phyloP scores from a whole-genome alignment of 2,329 filamentous ascomycete genomes.

The Sporothrix schenckii region DNA sequence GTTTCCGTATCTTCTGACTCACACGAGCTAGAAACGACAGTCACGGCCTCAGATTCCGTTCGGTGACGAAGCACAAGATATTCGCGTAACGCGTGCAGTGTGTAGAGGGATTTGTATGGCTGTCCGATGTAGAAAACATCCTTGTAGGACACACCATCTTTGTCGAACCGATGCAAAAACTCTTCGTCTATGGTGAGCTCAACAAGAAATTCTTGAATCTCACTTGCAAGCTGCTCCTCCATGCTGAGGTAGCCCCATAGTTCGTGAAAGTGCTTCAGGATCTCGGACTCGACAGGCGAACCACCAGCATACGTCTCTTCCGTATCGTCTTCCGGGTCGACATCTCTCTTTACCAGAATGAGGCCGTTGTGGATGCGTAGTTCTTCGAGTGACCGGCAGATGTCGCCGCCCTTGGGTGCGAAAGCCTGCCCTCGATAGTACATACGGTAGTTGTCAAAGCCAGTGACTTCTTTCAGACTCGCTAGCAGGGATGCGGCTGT shows the following conservation, averaged over 20 bases:
- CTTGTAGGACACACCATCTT: conserved; percentile 54
- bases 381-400: conserved; percentile 67
- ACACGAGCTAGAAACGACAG: background rate
- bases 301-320: conserved; percentile 54
- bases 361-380: conserved; percentile 66
- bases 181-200: conserved; percentile 69
- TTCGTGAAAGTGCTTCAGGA: conserved; percentile 79
- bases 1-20: background rate
- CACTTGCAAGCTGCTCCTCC: conserved; percentile 68
- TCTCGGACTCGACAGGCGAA: conserved; percentile 72
- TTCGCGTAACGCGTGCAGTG: conserved; percentile 66
- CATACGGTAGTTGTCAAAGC: conserved; percentile 73
- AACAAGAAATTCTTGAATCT: conserved; percentile 72
- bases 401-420: conserved; percentile 60
- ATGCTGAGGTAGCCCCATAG: conserved; percentile 80
- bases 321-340: conserved; percentile 50
- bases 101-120: conserved; percentile 74
- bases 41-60: conserved; percentile 4
- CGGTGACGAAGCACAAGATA: conserved; percentile 55
- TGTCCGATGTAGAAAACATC: conserved; percentile 70
- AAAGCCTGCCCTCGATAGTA: conserved; percentile 72
- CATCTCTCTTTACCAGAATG: conserved; percentile 66
- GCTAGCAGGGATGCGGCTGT: conserved; percentile 71
- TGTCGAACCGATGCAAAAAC: conserved; percentile 62
- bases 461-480: conserved; percentile 67